A percentile compares a stretch with the other conserved stretches of the same genome.
Conservation (phyloP, 2,329 filamentous ascomycete species). For the Aspergillus spinulosporus region DNA sequence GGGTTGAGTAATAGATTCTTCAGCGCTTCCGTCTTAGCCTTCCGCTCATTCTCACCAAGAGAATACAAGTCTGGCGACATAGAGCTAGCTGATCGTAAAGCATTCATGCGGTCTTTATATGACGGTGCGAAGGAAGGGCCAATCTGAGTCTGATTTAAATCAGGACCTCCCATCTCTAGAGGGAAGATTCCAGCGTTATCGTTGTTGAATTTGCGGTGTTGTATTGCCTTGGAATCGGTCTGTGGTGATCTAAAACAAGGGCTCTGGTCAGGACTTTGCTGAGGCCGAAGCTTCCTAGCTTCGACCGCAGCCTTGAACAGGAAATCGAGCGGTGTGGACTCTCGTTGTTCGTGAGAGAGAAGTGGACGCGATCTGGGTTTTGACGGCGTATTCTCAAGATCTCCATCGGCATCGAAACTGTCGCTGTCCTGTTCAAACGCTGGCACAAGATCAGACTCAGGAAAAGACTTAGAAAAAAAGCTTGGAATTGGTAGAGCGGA, state of each 20-base stretch:
- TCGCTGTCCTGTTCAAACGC: slow-evolving; percentile 43
- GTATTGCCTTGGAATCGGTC: slow-evolving; percentile 39
- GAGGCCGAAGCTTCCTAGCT: slow-evolving; percentile 55
- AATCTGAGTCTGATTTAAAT: slow-evolving; percentile 53
- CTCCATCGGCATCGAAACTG: slow-evolving; percentile 36
- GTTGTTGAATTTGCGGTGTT: slow-evolving; percentile 47
- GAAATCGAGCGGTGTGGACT: slow-evolving; percentile 78
- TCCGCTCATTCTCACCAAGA: slow-evolving; percentile 43
- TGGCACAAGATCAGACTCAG: slow-evolving; percentile 55
- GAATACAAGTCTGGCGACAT: slow-evolving; percentile 30
- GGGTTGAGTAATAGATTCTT: slow-evolving; percentile 49
- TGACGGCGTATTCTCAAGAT: slow-evolving; percentile 44
- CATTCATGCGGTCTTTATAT: slow-evolving; percentile 49
- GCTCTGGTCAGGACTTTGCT: slow-evolving; percentile 44
- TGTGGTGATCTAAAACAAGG: slow-evolving; percentile 55
- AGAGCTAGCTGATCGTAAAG: slow-evolving; percentile 40
- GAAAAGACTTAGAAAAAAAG: slow-evolving; percentile 76
- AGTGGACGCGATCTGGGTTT: slow-evolving; percentile 45
- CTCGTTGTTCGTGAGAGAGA: slow-evolving; percentile 42
- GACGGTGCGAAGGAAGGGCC: slow-evolving; percentile 68
- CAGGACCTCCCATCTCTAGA: slow-evolving; percentile 66
- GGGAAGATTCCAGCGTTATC: slow-evolving; percentile 61
- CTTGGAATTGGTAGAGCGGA: slow-evolving; percentile 88
- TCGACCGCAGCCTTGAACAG: slow-evolving; percentile 86
- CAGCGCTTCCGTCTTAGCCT: slow-evolving; percentile 46